phyloP scores from a whole-genome alignment of 345 rosid genomes.

The Clausena lansium region DNA sequence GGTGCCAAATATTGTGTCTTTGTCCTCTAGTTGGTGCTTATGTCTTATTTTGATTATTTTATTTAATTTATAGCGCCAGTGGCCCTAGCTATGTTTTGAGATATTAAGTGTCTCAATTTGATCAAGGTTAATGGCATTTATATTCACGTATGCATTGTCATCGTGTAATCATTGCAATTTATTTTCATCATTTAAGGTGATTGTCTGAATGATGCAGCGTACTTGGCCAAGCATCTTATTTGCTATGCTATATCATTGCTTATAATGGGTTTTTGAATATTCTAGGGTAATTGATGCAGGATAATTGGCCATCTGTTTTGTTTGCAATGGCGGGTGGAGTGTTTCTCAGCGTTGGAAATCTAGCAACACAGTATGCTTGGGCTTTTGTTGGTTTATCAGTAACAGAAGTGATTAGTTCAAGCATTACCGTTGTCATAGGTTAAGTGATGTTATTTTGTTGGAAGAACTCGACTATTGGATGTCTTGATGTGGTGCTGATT shows the following conservation, averaged over 20 bases:
- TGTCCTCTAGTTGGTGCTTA: background rate
- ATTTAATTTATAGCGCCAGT: background rate
- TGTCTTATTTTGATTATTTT: background rate
- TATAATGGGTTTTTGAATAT: constrained; percentile 7
- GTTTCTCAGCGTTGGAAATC: constrained; percentile 70
- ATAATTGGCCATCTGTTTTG: constrained; percentile 69
- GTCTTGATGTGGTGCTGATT: background rate
- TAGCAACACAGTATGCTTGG: constrained; percentile 73
- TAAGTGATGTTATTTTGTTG: background rate
- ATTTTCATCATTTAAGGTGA: background rate
- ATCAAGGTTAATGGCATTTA: background rate
- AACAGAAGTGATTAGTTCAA: constrained; percentile 66
- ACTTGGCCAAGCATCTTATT: background rate
- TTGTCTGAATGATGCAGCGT: background rate
- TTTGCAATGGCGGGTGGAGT: constrained; percentile 83
- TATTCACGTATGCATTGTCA: background rate
- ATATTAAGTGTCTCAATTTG: background rate
- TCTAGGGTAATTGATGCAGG: constrained; percentile 30
- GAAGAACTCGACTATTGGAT: background rate
- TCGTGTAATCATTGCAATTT: background rate
- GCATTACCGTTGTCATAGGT: constrained; percentile 85
- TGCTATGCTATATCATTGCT: background rate
- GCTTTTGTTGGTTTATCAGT: constrained; percentile 85
- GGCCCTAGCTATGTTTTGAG: background rate
- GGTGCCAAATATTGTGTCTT: background rate